phyloP scores from a whole-genome alignment of 2,329 filamentous ascomycete genomes.

The Massarina eburnea region DNA sequence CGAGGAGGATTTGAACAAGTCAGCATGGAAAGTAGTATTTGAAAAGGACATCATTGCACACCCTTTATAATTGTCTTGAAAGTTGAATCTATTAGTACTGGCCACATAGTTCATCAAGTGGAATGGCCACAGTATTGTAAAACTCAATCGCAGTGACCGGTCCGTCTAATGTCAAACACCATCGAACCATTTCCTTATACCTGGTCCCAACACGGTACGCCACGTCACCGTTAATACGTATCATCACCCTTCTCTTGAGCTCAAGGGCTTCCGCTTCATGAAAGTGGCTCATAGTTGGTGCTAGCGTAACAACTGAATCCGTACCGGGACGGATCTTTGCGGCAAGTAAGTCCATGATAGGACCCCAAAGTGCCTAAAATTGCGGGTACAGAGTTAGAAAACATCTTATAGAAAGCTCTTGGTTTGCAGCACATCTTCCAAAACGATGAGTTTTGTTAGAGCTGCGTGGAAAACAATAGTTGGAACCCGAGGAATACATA shows the following conservation, averaged over 20 bases:
- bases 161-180: conserved; percentile 8
- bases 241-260: conserved; percentile 5
- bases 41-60: too few relatives aligned
- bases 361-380: conserved; percentile 12
- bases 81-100: too few relatives aligned
- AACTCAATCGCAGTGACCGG: conserved; percentile 9
- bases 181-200: conserved; percentile 8
- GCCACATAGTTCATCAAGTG: conserved; percentile 2
- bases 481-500: too few relatives aligned
- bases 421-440: too few relatives aligned
- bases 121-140: conserved; percentile 9
- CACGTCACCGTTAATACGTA: conserved; percentile 6
- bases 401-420: too few relatives aligned
- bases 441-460: too few relatives aligned
- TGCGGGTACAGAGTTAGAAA: too few relatives aligned
- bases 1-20: too few relatives aligned
- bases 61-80: too few relatives aligned
- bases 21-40: too few relatives aligned
- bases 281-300: conserved; percentile 6
- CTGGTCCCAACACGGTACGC: conserved; percentile 11
- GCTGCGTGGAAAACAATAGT: too few relatives aligned
- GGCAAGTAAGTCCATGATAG: conserved; percentile 3
- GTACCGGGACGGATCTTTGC: neutral
- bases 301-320: neutral
- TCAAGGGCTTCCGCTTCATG: conserved; percentile 7